Percentiles rank a stretch among this genome's conserved stretches.
Evolutionary conservation across 306 rosid genomes (phyloP).

Genomic region (Carpinus viminea): DNA sequence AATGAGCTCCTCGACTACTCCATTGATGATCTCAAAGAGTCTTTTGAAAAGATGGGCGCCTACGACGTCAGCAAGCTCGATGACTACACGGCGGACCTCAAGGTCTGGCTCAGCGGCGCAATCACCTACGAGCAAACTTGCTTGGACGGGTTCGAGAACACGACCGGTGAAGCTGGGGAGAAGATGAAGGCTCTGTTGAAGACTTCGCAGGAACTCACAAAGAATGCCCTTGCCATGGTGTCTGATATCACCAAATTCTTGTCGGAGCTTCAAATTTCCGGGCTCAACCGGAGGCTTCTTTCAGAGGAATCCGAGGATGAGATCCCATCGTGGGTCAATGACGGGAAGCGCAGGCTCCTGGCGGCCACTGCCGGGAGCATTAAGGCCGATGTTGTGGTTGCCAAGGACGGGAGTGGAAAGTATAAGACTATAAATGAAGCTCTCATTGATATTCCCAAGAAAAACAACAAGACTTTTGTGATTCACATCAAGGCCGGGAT

Average conservation of each 20-base stretch:
- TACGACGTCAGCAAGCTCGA: slow-evolving; percentile 40
- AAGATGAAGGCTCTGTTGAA: slow-evolving; percentile 48
- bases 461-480: slow-evolving; percentile 46
- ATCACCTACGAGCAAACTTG: slow-evolving; percentile 65
- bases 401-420: slow-evolving; percentile 64
- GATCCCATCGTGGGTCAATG: slow-evolving; percentile 48
- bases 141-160: slow-evolving; percentile 58
- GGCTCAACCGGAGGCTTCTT: slow-evolving; percentile 26
- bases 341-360: slow-evolving; percentile 31
- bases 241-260: slow-evolving; percentile 18
- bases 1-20: slow-evolving; percentile 58
- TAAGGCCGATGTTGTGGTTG: slow-evolving; percentile 55
- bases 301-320: neutral
- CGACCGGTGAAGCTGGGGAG: slow-evolving; percentile 42
- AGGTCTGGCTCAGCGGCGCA: slow-evolving; percentile 63
- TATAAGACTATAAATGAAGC: slow-evolving; percentile 62
- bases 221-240: slow-evolving; percentile 68
- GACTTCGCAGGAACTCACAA: slow-evolving; percentile 45
- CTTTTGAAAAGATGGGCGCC: slow-evolving; percentile 31
- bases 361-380: neutral
- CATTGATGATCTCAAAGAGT: slow-evolving; percentile 42
- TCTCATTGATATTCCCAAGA: slow-evolving; percentile 45
- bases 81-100: slow-evolving; percentile 49
- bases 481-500: slow-evolving; percentile 70
- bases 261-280: neutral